Conservation (phyloP, 176 grass and related monocot species). For the Carex parvula region DNA sequence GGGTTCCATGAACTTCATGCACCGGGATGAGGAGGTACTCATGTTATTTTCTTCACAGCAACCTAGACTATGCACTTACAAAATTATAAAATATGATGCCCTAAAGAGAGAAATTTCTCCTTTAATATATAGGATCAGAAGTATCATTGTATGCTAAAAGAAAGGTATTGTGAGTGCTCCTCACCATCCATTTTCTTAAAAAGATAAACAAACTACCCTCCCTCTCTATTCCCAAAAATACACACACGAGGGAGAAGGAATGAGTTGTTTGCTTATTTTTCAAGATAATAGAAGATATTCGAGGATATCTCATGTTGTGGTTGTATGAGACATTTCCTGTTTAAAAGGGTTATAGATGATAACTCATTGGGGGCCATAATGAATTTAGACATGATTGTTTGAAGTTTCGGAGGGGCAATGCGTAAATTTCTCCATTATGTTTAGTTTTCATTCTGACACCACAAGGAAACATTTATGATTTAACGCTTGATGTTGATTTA, state of each 20-base stretch:
- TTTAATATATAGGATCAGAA: background rate
- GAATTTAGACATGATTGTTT: background rate
- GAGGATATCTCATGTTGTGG: background rate
- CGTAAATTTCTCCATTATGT: background rate
- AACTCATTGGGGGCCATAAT: background rate
- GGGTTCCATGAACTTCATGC: constrained; percentile 90
- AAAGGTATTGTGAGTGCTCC: background rate
- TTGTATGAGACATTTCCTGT: background rate
- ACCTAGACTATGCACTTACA: background rate
- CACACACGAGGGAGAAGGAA: background rate
- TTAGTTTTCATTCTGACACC: background rate
- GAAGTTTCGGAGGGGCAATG: background rate
- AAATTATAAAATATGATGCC: background rate
- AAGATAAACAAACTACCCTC: background rate
- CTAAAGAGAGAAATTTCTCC: background rate
- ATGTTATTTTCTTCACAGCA: background rate
- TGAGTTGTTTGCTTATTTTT: background rate
- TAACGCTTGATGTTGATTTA: constrained; percentile 16
- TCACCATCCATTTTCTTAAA: background rate
- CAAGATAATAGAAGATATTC: background rate
- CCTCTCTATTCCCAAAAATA: background rate
- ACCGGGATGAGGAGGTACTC: constrained; percentile 87
- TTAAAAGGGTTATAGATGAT: background rate
- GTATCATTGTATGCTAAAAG: background rate
- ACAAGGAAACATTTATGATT: background rate